Percentiles rank a stretch among this genome's conserved stretches.
Conservation (phyloP, 2,329 filamentous ascomycete species). For the Helotiales sp. region DNA sequence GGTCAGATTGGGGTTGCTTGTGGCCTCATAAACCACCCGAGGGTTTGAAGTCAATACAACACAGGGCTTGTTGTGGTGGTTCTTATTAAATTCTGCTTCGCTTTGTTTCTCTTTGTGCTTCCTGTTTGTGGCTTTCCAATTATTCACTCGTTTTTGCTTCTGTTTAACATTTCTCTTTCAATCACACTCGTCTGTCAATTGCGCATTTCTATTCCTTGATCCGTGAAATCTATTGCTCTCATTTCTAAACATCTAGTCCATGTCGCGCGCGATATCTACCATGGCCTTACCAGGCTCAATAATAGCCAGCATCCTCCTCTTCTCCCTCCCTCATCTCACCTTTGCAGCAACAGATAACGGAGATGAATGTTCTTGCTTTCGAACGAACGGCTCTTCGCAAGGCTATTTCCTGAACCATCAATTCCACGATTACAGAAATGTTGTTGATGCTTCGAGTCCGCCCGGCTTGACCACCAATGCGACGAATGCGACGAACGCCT, state of each 20-base stretch:
- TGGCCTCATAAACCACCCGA: not conserved
- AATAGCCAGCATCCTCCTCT: conserved; percentile 28
- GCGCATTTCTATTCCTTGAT: not conserved
- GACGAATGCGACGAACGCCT: conserved; percentile 27
- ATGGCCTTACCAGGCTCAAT: conserved; percentile 29
- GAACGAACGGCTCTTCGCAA: conserved; percentile 36
- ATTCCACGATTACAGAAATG: conserved; percentile 40
- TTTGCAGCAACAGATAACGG: conserved; percentile 37
- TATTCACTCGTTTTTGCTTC: not conserved
- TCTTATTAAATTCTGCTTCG: not conserved
- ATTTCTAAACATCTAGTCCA: not conserved
- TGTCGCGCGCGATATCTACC: conserved; percentile 8
- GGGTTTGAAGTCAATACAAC: not conserved
- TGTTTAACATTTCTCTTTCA: not conserved
- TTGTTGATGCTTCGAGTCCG: conserved; percentile 21
- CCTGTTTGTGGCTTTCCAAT: not conserved
- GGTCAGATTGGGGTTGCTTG: no score
- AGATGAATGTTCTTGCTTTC: conserved; percentile 39
- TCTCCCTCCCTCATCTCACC: conserved; percentile 21
- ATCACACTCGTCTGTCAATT: not conserved
- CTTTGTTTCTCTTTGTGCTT: conserved; percentile 2
- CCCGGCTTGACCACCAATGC: conserved; percentile 29
- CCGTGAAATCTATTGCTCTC: not conserved
- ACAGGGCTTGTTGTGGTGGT: not conserved
- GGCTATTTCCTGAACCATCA: conserved; percentile 40